phyloP scores from a whole-genome alignment of 495 filamentous ascomycete genomes.

The Trichoderma asperelloides region DNA sequence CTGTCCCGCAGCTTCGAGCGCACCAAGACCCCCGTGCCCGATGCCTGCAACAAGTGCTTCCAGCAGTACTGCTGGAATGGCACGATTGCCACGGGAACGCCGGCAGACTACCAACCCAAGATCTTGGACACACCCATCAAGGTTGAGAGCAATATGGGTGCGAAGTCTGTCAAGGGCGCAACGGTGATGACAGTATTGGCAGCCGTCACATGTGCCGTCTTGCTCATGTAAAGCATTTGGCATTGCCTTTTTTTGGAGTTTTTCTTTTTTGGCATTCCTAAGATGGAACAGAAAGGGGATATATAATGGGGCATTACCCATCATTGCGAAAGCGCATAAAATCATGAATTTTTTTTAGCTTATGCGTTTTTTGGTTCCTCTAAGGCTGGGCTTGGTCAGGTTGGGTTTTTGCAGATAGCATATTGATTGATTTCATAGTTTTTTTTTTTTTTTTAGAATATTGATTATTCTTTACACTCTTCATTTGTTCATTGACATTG shows the following conservation, averaged over 20 bases:
- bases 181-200: not conserved
- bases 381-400: not conserved
- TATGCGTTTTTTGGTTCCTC: too few species aligned
- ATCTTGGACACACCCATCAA: conserved; percentile 14
- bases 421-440: not conserved
- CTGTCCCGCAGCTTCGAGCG: conserved; percentile 64
- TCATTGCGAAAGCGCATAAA: too few species aligned
- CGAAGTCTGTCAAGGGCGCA: conserved; percentile 2
- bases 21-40: conserved; percentile 53
- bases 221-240: not conserved
- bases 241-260: not conserved
- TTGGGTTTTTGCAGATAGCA: not conserved
- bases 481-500: not conserved
- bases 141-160: conserved; percentile 16
- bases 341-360: too few species aligned
- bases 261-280: not conserved
- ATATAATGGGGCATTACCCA: not conserved
- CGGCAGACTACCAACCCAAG: conserved; percentile 25
- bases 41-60: conserved; percentile 68
- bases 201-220: not conserved
- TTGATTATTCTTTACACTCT: too few species aligned
- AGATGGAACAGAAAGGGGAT: too few species aligned
- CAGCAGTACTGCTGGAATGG: conserved; percentile 83
- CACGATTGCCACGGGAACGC: conserved; percentile 37
- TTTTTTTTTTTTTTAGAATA: not conserved